Base-by-base conservation (phyloP, 768 basidiomycete genomes). In the Termitomyces sp. region DNA sequence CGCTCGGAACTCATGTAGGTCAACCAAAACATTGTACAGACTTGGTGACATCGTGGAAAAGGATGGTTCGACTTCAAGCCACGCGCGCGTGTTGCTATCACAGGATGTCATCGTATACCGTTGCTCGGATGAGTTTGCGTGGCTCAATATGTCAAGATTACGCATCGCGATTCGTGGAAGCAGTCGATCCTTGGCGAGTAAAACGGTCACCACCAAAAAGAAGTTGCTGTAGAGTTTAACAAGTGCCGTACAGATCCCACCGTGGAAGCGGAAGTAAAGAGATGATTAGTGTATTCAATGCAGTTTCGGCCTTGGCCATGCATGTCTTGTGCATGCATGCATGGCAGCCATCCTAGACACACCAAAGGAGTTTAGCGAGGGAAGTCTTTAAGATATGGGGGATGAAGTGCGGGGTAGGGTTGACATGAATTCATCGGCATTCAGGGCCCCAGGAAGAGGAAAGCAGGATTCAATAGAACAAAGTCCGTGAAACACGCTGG, bases 271-370 rank as follows among this genome's bases (percentile, higher is more conserved):
- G 41, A 22, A 22, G 22, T 39, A 30, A n/a, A 41, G 36, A 39
- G 24, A 16, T 24, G 15, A 6, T 52, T 6, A 16, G 18, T 3
- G 16, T 27, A 53, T 37, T 52, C 34, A 52, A 20, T 30, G 42
- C 41, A 4, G 30, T 57, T 22, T 61, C 41, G 57, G 57, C 27
- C 48, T 58, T 50, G 48, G 53, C 48, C 49, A 55, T 58, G 49
- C 34, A 54, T 58, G 49, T 52, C 34, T 34, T 37, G 18, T 55
- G 57, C 30, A 33, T 55, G n/a, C 39, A 54, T 41, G 39, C 27
- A 41, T 7, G 44, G 34, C 41, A 44, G 49, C 24, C 18, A 47
- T 49, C 41, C 53, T 47, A 46, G 57, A 58, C 56, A 54, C 2
- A 36, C 20, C 33, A n/a, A 41, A 27, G 53, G 52, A 37, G 52